Evolutionary conservation across 2,329 filamentous ascomycete genomes (phyloP).

Genomic region (Neonectria punicea): DNA sequence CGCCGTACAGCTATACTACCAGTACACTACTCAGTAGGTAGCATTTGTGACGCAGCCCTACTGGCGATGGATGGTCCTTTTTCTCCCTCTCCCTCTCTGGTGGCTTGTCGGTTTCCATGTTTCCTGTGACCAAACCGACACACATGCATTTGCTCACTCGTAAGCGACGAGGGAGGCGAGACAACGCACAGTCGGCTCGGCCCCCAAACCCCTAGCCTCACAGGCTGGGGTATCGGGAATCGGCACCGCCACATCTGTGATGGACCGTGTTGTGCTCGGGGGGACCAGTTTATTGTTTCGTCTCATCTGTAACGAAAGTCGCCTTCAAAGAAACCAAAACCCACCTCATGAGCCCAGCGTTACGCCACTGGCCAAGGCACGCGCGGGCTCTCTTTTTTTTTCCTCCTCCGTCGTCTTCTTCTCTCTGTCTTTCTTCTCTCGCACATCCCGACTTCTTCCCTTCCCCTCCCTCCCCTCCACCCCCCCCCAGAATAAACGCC

Average conservation of each 20-base stretch:
- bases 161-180: slow-evolving; percentile 1
- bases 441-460: not conserved
- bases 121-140: not conserved
- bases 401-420: not conserved
- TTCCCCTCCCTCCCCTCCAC: not conserved
- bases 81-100: not conserved
- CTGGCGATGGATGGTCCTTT: not conserved
- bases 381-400: not conserved
- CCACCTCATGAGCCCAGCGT: slow-evolving; percentile 5
- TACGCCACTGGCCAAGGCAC: slow-evolving; percentile 12
- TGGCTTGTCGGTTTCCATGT: not conserved
- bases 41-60: slow-evolving; percentile 15
- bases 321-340: no score
- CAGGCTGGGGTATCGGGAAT: slow-evolving; percentile 12
- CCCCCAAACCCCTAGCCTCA: slow-evolving; percentile 1
- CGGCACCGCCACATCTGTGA: slow-evolving; percentile 39
- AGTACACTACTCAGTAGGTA: not conserved
- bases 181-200: slow-evolving; percentile 9
- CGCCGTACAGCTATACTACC: not conserved
- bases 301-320: not conserved
- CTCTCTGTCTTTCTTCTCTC: not conserved
- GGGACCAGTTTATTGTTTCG: slow-evolving; percentile 11
- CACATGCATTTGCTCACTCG: not conserved
- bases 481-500: not conserved
- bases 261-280: slow-evolving; percentile 1